Evolutionary conservation across 768 basidiomycete genomes (phyloP).

Genomic region (Pholiota microspora): DNA sequence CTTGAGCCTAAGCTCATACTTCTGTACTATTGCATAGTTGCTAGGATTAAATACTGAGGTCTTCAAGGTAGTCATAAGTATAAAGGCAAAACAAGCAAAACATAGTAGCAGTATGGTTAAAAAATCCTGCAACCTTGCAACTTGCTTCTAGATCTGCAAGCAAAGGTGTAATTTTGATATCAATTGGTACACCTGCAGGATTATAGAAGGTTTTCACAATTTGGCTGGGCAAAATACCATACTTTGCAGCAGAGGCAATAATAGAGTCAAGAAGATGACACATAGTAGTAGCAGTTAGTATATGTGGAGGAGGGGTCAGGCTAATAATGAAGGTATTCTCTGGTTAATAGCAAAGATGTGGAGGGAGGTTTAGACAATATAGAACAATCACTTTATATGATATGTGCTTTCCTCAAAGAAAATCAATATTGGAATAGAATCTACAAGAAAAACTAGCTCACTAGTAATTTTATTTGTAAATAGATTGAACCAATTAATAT

Average conservation of each 20-base stretch:
- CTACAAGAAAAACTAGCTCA: background rate
- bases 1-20: background rate
- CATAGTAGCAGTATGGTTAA: conserved; percentile 7
- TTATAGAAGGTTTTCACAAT: background rate
- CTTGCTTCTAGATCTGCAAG: conserved; percentile 23
- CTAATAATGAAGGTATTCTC: conserved; percentile 34
- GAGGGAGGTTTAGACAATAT: conserved; percentile 34
- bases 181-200: conserved; percentile 12
- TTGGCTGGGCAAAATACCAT: background rate
- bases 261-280: background rate
- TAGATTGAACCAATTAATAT: conserved; percentile 37
- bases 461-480: conserved; percentile 28
- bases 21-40: background rate
- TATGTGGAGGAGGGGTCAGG: conserved; percentile 29
- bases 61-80: conserved; percentile 13
- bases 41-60: conserved; percentile 21
- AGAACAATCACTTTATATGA: conserved; percentile 28
- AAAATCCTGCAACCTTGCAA: conserved; percentile 22
- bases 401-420: conserved; percentile 9
- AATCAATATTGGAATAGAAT: background rate
- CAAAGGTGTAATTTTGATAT: conserved; percentile 18
- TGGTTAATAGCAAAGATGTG: conserved; percentile 20
- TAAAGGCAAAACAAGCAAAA: conserved; percentile 26
- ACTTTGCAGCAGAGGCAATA: background rate
- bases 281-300: background rate